These are phyloP conservation scores for Fusarium tricinctum DNA, from an alignment of 2,329 filamentous ascomycete genomes.

Conservation along the genomic window DNA sequence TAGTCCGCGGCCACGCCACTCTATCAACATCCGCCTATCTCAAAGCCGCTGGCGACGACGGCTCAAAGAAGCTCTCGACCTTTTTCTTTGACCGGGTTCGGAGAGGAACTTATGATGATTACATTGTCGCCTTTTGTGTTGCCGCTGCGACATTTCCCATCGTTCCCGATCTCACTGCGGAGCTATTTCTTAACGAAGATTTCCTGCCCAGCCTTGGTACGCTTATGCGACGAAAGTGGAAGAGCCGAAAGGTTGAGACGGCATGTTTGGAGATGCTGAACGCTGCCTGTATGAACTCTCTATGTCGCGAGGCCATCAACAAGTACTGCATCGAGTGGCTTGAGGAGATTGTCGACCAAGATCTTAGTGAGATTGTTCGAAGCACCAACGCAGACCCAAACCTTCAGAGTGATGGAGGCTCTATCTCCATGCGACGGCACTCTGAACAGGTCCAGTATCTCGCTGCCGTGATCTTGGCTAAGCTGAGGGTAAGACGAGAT, in stretches of 20 bases:
- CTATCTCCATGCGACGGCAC: conserved; percentile 72
- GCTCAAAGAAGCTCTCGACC: conserved; percentile 76
- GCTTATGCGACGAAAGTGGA: conserved; percentile 83
- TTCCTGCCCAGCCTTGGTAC: conserved; percentile 84
- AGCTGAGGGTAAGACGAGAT: conserved; percentile 68
- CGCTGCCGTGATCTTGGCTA: conserved; percentile 82
- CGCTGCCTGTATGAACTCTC: conserved; percentile 87
- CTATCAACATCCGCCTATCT: conserved; percentile 87
- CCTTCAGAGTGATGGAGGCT: conserved; percentile 71
- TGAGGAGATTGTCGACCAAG: conserved; percentile 83
- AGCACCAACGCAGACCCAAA: conserved; percentile 67
- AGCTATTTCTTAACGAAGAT: conserved; percentile 88
- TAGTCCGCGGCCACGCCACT: conserved; percentile 84
- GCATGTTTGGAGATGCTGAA: conserved; percentile 91
- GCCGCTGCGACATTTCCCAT: conserved; percentile 90
- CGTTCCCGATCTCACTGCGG: conserved; percentile 78
- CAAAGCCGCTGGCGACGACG: conserved; percentile 79
- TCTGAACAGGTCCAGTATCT: conserved; percentile 73
- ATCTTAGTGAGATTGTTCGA: conserved; percentile 68
- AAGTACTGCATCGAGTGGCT: conserved; percentile 91
- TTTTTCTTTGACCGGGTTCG: conserved; percentile 81
- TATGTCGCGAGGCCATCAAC: conserved; percentile 85
- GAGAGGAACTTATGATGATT: conserved; percentile 85
- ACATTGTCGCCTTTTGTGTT: conserved; percentile 94
- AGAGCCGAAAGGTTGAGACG: conserved; percentile 87